A percentile compares a stretch with the other conserved stretches of the same genome.
Conservation (phyloP, 2,329 filamentous ascomycete species). For the Periconia digitata region DNA sequence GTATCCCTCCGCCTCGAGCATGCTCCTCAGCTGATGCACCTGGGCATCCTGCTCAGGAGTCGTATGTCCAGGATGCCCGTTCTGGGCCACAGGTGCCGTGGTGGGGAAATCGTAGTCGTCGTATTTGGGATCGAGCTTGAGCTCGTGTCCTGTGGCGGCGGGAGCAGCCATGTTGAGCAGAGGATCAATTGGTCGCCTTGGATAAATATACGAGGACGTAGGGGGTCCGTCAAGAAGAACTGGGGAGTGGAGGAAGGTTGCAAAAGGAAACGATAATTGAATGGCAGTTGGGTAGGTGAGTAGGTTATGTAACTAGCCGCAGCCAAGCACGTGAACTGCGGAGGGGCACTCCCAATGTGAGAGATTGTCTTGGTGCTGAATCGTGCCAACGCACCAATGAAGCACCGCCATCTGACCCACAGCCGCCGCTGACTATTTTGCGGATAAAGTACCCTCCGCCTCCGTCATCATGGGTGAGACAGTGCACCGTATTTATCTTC, state of each 20-base stretch:
- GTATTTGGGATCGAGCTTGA: conserved; percentile 80
- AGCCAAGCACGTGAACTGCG: conserved; percentile 27
- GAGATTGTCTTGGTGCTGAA: neutral
- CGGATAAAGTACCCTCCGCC: too few relatives aligned
- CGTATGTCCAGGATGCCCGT: conserved; percentile 86
- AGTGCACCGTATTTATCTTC: too few relatives aligned
- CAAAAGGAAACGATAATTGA: conserved; percentile 7
- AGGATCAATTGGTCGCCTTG: neutral
- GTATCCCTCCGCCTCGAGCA: conserved; percentile 82
- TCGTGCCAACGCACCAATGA: neutral
- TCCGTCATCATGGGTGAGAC: too few relatives aligned
- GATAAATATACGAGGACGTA: conserved; percentile 1
- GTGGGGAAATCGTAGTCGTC: conserved; percentile 94
- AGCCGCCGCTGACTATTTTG: neutral
- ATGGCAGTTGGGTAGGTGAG: too few relatives aligned
- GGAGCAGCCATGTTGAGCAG: conserved; percentile 27
- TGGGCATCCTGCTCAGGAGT: conserved; percentile 85
- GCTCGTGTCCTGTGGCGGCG: conserved; percentile 20
- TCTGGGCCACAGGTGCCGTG: conserved; percentile 66
- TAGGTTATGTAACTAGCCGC: conserved; percentile 19
- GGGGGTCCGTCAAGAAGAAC: neutral
- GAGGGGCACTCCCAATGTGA: too few relatives aligned
- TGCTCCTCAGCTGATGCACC: conserved; percentile 78
- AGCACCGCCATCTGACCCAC: neutral
- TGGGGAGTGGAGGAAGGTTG: neutral